phyloP scores from a whole-genome alignment of 2,329 filamentous ascomycete genomes.

The Parafenestella ontariensis region DNA sequence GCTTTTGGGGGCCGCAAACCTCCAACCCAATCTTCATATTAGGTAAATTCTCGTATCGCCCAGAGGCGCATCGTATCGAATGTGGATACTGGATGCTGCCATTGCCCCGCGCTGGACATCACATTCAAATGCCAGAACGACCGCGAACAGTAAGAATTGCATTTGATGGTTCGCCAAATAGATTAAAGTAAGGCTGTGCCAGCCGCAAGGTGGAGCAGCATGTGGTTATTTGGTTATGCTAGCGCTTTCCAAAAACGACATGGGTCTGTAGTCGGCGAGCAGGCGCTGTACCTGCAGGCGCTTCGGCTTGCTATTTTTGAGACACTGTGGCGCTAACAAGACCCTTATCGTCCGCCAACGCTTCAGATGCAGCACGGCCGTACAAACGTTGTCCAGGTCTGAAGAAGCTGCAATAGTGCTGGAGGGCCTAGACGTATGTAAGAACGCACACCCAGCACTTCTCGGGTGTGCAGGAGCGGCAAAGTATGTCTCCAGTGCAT shows the following conservation, averaged over 20 bases:
- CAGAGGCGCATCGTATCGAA: background rate
- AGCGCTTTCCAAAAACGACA: slow-evolving; percentile 8
- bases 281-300: slow-evolving; percentile 15
- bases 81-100: background rate
- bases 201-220: slow-evolving; percentile 17
- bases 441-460: background rate
- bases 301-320: slow-evolving; percentile 10
- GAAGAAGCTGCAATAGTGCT: too few relatives aligned
- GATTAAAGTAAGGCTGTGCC: slow-evolving; percentile 23
- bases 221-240: slow-evolving; percentile 5
- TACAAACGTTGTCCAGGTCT: background rate
- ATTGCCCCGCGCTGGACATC: background rate
- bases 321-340: slow-evolving; percentile 4
- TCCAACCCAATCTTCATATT: slow-evolving; percentile 8
- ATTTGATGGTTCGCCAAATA: background rate
- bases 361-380: background rate
- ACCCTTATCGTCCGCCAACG: slow-evolving; percentile 1
- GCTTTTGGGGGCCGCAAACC: slow-evolving; percentile 18
- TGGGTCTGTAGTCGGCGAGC: background rate
- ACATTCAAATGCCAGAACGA: background rate
- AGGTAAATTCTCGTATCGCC: slow-evolving; percentile 13
- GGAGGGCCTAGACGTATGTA: background rate
- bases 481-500: background rate
- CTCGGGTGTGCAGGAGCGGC: background rate
- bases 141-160: background rate